Evolutionary conservation across 257 asterid genomes (phyloP), one percentile per base, ranked within the genome.

Genomic region (Salvia rosmarinus): DNA sequence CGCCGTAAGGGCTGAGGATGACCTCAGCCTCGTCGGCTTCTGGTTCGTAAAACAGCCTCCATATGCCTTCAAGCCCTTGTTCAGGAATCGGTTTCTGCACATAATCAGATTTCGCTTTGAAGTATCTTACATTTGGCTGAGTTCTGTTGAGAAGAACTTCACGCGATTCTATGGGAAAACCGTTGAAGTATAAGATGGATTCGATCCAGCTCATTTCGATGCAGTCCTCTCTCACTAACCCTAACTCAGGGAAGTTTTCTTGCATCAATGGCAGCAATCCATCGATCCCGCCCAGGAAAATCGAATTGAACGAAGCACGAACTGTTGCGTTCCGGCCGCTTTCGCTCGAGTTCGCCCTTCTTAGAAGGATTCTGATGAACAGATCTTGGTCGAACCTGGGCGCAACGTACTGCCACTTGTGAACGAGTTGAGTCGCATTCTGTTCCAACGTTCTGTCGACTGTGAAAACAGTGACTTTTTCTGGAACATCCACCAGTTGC

Each of bases 141-240:
- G 7, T 25, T 14, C 14, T 23, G 39, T 42, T 42, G 1, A 63
- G 55, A 20, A 63, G 7, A 6, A 23, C 2, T 12, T 19, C 54
- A 1, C 0, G 5, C 6, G 57, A 17, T 7, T 43, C 69, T 1
- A 43, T 12, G 9, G 39, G 19, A 8, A 40, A 42, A 1, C 9
- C 17, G 13, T 4, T n/a, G n/a, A n/a, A n/a, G n/a, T n/a, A n/a
- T n/a, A n/a, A n/a, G n/a, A n/a, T n/a, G n/a, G n/a, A n/a, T n/a
- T n/a, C n/a, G n/a, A 63, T 40, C 69, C 69, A 63, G 0, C 52
- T 42, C 69, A 37, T 63, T 21, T 63, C 55, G 13, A 5, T 42
- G 55, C 69, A 63, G 55, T 63, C 54, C 13, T 42, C 40, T 64
- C 55, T 42, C 1, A 4, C 11, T 10, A 64, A 32, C 23, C 16